Evolutionary conservation across 2,329 filamentous ascomycete species (phyloP), one percentile per base, ranked within the genome.

Genomic region (Sphaerulina musiva): DNA sequence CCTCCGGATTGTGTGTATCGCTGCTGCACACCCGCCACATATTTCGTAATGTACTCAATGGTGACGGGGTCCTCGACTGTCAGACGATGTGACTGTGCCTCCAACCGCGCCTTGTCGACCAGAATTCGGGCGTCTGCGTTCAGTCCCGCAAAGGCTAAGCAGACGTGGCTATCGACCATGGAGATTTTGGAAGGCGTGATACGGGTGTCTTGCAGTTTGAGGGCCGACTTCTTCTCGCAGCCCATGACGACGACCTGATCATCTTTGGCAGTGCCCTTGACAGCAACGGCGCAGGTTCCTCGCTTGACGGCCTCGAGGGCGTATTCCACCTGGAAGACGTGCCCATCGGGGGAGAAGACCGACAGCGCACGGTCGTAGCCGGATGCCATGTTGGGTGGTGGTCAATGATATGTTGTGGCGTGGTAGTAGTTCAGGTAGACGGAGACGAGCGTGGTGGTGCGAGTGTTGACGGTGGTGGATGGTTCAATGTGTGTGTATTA

Each of bases 251-350:
- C 93, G 61, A 97, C 87, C 29, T 56, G 53, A 7, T 59, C 58
- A 26, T 59, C 59, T 47, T 55, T 61, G 72, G 95, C 88, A 66
- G 82, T 80, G 67, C 93, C 93, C 78, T 98, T 98, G 64, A 98
- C 92, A 65, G 91, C 93, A 51, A 98, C 93, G 46, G 95, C 93
- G 76, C 93, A 98, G 68, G 93, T 98, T 93, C 92, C 93, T 89
- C 93, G 79, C 81, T 98, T 98, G 64, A 98, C 93, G 64, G 93
- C 93, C 78, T 98, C 93, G 64, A 95, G 87, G 53, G 93, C 93
- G 82, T 98, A 98, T 81, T 98, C 93, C 69, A 98, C 93, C 76
- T 98, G 93, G 78, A 98, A 98, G 68, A 98, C 93, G 79, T 98
- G 93, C 75, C 93, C 93, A 77, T 98, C 93, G 69, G 93, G 93